Conservation (phyloP, 805 yeast species). For the Candida germanica region DNA sequence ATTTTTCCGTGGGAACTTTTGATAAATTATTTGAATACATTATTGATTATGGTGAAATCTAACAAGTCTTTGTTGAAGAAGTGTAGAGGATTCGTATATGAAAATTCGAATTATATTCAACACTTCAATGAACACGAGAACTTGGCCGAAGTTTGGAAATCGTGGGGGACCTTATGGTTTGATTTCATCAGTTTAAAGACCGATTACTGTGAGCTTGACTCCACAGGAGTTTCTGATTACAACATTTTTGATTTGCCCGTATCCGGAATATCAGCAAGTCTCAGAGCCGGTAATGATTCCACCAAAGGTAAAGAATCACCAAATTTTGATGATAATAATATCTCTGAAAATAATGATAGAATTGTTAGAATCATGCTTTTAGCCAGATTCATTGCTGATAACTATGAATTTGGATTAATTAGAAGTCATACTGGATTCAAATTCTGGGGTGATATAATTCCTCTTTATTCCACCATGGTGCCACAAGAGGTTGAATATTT, state of each 20-base stretch:
- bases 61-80: slow-evolving; percentile 22
- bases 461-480: slow-evolving; percentile 19
- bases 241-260: slow-evolving; percentile 63
- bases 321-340: slow-evolving; percentile 12
- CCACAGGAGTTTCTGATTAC: slow-evolving; percentile 54
- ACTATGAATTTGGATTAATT: slow-evolving; percentile 54
- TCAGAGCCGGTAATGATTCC: slow-evolving; percentile 14
- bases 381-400: slow-evolving; percentile 50
- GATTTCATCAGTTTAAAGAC: slow-evolving; percentile 54
- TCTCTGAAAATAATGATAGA: slow-evolving; percentile 46
- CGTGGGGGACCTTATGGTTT: slow-evolving; percentile 84
- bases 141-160: slow-evolving; percentile 75
- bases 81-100: slow-evolving; percentile 18
- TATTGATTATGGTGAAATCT: slow-evolving; percentile 36
- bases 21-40: slow-evolving; percentile 59
- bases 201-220: slow-evolving; percentile 46
- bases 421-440: slow-evolving; percentile 45
- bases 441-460: slow-evolving; percentile 30
- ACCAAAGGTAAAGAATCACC: slow-evolving; percentile 20
- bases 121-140: slow-evolving; percentile 58
- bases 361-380: slow-evolving; percentile 49
- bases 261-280: slow-evolving; percentile 45
- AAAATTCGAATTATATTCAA: slow-evolving; percentile 41
- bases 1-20: slow-evolving; percentile 69
- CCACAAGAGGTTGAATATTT: slow-evolving; percentile 7